phyloP scores from a whole-genome alignment of 495 filamentous ascomycete genomes.

The Hapsidospora chrysogenum region DNA sequence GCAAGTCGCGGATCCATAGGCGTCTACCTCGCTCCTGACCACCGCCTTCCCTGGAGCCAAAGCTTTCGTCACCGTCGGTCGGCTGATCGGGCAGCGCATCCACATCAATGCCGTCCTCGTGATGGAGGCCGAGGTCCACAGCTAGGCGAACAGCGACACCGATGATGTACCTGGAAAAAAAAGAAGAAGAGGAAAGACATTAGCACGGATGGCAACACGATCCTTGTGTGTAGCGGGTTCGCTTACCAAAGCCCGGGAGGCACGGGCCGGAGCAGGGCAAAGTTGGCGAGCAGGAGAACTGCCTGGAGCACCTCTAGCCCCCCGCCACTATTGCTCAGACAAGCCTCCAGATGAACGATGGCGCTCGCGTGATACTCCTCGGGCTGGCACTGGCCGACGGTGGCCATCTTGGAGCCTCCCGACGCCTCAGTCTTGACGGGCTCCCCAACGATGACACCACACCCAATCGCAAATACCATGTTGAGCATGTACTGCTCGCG shows the following conservation, averaged over 20 bases:
- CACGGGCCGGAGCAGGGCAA: slow-evolving; percentile 79
- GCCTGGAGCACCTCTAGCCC: slow-evolving; percentile 87
- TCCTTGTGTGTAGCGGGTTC: too few species aligned
- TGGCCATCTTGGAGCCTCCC: slow-evolving; percentile 6
- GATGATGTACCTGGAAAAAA: slow-evolving; percentile 57
- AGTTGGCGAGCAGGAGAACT: slow-evolving; percentile 75
- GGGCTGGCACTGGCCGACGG: slow-evolving; percentile 43
- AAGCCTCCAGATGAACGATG: slow-evolving; percentile 78
- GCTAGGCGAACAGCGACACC: slow-evolving; percentile 81
- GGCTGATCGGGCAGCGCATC: slow-evolving; percentile 10
- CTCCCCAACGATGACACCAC: slow-evolving; percentile 73
- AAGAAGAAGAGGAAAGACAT: too few species aligned
- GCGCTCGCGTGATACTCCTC: slow-evolving; percentile 95
- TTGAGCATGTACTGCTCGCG: slow-evolving; percentile 84
- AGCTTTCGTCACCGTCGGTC: slow-evolving; percentile 10
- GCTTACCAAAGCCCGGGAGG: slow-evolving; percentile 71
- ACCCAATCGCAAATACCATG: slow-evolving; percentile 95
- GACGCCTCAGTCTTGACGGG: slow-evolving; percentile 15
- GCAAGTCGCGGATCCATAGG: slow-evolving; percentile 75
- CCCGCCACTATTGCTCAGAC: slow-evolving; percentile 58
- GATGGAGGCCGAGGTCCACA: slow-evolving; percentile 83
- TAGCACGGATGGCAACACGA: too few species aligned
- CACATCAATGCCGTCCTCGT: slow-evolving; percentile 70
- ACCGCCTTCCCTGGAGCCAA: slow-evolving; percentile 11
- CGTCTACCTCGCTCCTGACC: slow-evolving; percentile 47